phyloP scores from a whole-genome alignment of 305 asterid genomes.

The Solanum hybrid region DNA sequence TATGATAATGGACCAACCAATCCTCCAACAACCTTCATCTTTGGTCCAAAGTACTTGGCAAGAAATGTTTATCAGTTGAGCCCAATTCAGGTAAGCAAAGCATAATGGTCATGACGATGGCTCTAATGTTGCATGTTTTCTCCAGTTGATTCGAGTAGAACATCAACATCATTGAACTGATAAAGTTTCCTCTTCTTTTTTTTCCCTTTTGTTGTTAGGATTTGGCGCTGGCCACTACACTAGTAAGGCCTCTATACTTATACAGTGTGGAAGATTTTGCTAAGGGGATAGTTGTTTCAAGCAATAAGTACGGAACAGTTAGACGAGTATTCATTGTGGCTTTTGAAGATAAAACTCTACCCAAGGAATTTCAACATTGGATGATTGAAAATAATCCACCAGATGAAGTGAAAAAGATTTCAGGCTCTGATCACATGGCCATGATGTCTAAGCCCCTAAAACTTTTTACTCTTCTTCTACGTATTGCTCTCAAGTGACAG shows the following conservation, averaged over 20 bases:
- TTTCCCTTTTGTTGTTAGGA: not conserved
- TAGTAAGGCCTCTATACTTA: not conserved
- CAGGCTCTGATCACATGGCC: conserved; percentile 49
- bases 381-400: conserved; percentile 26
- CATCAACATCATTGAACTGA: not conserved
- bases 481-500: conserved; percentile 4
- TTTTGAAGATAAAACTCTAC: conserved; percentile 24
- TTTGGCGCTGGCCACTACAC: not conserved
- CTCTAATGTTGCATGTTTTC: not conserved
- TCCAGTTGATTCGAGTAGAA: not conserved
- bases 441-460: conserved; percentile 41
- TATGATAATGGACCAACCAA: conserved; percentile 7
- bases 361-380: conserved; percentile 34
- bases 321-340: not conserved
- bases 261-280: not conserved
- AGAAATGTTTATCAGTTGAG: not conserved
- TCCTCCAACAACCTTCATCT: conserved; percentile 11
- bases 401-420: conserved; percentile 24
- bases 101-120: not conserved
- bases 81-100: conserved; percentile 5
- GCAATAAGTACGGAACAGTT: not conserved
- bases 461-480: conserved; percentile 20
- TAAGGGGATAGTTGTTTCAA: not conserved
- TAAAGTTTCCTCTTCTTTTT: not conserved
- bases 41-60: conserved; percentile 10